Evolutionary conservation across 768 basidiomycete species (phyloP).

Genomic region (Cyclocybe cylindracea): DNA sequence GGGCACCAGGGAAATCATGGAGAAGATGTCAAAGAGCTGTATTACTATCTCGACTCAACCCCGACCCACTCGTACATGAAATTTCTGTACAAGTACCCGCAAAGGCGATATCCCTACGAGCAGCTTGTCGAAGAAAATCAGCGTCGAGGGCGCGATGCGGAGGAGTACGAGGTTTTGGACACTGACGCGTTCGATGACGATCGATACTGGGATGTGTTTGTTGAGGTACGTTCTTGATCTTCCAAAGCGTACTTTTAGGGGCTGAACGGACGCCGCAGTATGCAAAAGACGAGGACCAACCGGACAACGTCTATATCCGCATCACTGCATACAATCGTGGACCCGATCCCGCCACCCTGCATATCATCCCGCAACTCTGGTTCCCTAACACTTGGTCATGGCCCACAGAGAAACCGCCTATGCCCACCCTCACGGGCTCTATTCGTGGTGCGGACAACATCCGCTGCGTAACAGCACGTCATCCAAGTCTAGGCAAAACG

Average conservation of each 20-base stretch:
- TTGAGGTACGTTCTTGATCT: slow-evolving; percentile 66
- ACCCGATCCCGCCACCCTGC: slow-evolving; percentile 90
- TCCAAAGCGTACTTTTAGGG: neutral
- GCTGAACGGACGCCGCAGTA: slow-evolving; percentile 55
- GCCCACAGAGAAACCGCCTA: slow-evolving; percentile 65
- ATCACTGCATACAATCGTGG: slow-evolving; percentile 97
- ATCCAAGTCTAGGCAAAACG: slow-evolving; percentile 73
- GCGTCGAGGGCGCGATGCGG: slow-evolving; percentile 79
- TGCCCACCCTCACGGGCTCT: slow-evolving; percentile 61
- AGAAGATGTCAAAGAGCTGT: slow-evolving; percentile 98
- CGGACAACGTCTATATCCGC: slow-evolving; percentile 86
- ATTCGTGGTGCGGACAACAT: slow-evolving; percentile 48
- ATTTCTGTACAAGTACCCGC: slow-evolving; percentile 98
- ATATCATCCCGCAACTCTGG: slow-evolving; percentile 94
- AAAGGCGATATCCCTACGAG: slow-evolving; percentile 90
- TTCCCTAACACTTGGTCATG: slow-evolving; percentile 99
- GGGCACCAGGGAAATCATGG: slow-evolving; percentile 99
- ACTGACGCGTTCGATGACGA: slow-evolving; percentile 90
- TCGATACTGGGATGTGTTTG: slow-evolving; percentile 97
- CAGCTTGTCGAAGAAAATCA: slow-evolving; percentile 86
- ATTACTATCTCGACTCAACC: slow-evolving; percentile 98
- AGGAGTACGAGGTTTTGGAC: slow-evolving; percentile 93
- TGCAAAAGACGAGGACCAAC: slow-evolving; percentile 93
- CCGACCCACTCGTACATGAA: slow-evolving; percentile 99
- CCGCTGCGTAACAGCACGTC: slow-evolving; percentile 68